Evolutionary conservation across 2,329 filamentous ascomycete genomes (phyloP).

Genomic region (Knufia fluminis): DNA sequence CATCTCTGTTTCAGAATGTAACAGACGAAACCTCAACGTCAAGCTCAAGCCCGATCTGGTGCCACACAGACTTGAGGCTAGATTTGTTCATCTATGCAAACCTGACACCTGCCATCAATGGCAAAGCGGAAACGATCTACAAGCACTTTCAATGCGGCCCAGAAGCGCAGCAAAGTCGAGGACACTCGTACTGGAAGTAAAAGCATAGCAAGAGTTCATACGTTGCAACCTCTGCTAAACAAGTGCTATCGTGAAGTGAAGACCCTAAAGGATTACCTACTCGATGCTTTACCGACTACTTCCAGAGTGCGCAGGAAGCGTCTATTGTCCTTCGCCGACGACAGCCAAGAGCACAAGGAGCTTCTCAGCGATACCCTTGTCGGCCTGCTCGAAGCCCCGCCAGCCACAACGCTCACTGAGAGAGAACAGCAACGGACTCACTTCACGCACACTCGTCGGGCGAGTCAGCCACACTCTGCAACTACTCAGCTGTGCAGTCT

Average conservation of each 20-base stretch:
- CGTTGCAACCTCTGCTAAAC: constrained; percentile 12
- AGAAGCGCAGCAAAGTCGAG: not conserved
- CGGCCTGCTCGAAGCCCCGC: constrained; percentile 39
- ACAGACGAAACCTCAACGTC: not conserved
- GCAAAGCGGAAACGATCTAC: constrained; percentile 19
- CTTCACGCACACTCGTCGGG: constrained; percentile 54
- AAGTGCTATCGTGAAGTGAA: constrained; percentile 19
- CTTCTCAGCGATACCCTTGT: constrained; percentile 65
- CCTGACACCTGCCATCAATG: constrained; percentile 17
- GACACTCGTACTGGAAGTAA: not conserved
- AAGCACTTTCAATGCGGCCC: not conserved
- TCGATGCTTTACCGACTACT: constrained; percentile 14
- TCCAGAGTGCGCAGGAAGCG: constrained; percentile 47
- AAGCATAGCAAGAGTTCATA: not conserved
- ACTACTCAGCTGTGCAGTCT: constrained; percentile 45
- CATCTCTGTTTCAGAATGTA: not conserved
- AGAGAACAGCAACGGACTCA: constrained; percentile 48
- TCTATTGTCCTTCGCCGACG: constrained; percentile 39
- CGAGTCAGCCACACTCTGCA: constrained; percentile 28
- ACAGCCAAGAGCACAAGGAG: constrained; percentile 33
- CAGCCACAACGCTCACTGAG: constrained; percentile 25
- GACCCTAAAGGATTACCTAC: constrained; percentile 19
- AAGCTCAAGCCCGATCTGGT: not conserved
- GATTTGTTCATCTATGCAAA: too few relatives aligned
- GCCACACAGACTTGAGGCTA: too few relatives aligned